Evolutionary conservation across 148 eudicot genomes (phyloP).

Genomic region (Nyssa sinensis): DNA sequence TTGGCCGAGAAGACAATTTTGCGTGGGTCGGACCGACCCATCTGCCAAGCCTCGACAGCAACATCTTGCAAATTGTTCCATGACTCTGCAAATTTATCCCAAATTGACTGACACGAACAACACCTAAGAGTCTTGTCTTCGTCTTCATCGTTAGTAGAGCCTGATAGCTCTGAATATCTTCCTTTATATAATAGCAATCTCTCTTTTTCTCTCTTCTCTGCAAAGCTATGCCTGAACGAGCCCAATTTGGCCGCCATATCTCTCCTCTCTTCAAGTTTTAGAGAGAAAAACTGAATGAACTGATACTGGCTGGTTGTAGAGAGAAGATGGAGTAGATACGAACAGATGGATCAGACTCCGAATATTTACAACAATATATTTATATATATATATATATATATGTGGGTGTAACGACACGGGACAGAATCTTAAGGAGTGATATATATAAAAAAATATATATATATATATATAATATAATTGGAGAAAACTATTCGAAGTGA

Average conservation of each 20-base stretch:
- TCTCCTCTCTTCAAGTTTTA: neutral
- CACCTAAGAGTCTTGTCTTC: neutral
- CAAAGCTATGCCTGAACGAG: constrained; percentile 41
- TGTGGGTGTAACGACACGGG: no score
- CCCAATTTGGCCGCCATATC: constrained; percentile 35
- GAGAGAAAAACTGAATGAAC: neutral
- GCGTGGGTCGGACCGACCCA: constrained; percentile 84
- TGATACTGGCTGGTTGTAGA: no score
- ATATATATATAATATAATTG: no score
- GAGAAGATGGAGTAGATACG: no score
- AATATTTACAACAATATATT: no score
- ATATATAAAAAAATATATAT: no score
- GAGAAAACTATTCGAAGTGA: no score
- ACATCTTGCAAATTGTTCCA: constrained; percentile 32
- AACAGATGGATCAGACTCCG: no score
- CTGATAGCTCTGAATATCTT: constrained; percentile 14
- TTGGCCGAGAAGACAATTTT: constrained; percentile 70
- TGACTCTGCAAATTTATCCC: constrained; percentile 9
- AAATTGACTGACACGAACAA: neutral
- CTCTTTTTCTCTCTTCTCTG: constrained; percentile 37
- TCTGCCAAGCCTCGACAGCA: constrained; percentile 33
- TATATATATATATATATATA: no score
- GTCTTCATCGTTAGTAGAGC: constrained; percentile 2
- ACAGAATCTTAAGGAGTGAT: no score
- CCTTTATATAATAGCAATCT: constrained; percentile 16